A percentile compares a stretch with the other conserved stretches of the same genome.
phyloP scores from a whole-genome alignment of 2,329 filamentous ascomycete species.

The Teratosphaeria destructans region DNA sequence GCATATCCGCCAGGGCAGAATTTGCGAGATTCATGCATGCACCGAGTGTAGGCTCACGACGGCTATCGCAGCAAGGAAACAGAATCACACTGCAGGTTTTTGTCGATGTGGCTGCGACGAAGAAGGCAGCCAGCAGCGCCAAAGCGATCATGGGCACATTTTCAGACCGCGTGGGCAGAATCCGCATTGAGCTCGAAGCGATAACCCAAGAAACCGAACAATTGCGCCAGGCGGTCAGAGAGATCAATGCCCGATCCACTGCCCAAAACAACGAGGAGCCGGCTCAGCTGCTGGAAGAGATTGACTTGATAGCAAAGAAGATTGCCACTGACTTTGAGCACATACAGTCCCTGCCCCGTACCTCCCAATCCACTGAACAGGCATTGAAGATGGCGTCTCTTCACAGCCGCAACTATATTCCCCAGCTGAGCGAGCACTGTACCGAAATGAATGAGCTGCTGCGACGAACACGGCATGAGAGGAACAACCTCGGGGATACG shows the following conservation, averaged over 20 bases:
- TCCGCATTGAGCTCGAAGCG: slow-evolving; percentile 32
- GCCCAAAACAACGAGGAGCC: slow-evolving; percentile 42
- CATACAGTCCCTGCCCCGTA: slow-evolving; percentile 57
- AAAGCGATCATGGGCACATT: slow-evolving; percentile 54
- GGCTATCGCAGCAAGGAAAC: slow-evolving; percentile 28
- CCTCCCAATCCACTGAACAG: slow-evolving; percentile 52
- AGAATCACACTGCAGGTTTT: slow-evolving; percentile 61
- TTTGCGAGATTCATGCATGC: slow-evolving; percentile 45
- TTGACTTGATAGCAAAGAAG: slow-evolving; percentile 76
- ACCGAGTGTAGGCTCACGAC: slow-evolving; percentile 8
- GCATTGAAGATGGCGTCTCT: slow-evolving; percentile 54
- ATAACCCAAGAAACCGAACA: slow-evolving; percentile 35
- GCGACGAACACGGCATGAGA: slow-evolving; percentile 46
- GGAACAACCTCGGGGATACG: slow-evolving; percentile 56
- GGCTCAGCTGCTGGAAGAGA: slow-evolving; percentile 64
- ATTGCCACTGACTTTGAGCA: slow-evolving; percentile 78
- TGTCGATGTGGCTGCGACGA: slow-evolving; percentile 62
- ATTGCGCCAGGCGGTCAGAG: slow-evolving; percentile 33
- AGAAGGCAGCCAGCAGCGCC: slow-evolving; percentile 59
- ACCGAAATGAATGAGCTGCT: slow-evolving; percentile 46
- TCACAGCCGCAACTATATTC: slow-evolving; percentile 54
- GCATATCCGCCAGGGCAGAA: slow-evolving; percentile 52
- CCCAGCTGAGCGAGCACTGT: slow-evolving; percentile 47
- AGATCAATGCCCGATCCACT: slow-evolving; percentile 26
- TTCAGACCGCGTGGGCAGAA: slow-evolving; percentile 40